Conservation (phyloP, 495 filamentous ascomycete genomes). For the Neurospora sp. region DNA sequence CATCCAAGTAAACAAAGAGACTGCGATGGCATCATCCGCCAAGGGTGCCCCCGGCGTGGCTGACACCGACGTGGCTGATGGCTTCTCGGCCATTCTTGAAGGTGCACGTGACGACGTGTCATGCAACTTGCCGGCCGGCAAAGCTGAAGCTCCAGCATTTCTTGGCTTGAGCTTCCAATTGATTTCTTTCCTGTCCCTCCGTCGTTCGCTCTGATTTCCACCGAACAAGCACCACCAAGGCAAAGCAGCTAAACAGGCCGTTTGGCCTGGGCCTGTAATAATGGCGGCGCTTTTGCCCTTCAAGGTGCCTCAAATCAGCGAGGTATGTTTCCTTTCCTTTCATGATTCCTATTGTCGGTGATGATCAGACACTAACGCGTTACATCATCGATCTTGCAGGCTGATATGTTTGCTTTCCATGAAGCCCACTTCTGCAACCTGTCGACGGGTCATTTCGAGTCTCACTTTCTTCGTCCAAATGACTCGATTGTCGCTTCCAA, state of each 20-base stretch:
- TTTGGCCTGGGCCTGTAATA: background rate
- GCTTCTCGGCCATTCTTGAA: background rate
- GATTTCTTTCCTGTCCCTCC: background rate
- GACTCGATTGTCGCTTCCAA: background rate
- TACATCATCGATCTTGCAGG: conserved; percentile 34
- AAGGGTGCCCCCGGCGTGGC: background rate
- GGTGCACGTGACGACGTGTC: background rate
- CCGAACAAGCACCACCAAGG: background rate
- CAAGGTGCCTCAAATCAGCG: conserved; percentile 34
- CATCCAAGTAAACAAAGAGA: background rate
- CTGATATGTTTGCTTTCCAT: conserved; percentile 66
- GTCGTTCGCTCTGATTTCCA: background rate
- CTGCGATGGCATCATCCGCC: background rate
- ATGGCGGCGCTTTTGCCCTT: conserved; percentile 3
- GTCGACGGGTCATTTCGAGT: conserved; percentile 36
- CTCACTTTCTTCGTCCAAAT: conserved; percentile 33
- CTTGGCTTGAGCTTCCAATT: background rate
- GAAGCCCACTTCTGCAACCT: conserved; percentile 46
- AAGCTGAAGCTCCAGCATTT: background rate
- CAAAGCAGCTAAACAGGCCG: background rate
- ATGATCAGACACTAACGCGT: conserved; percentile 3
- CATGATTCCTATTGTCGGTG: background rate
- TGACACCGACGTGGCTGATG: background rate
- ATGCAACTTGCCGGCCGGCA: background rate
- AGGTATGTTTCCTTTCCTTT: conserved; percentile 29